Evolutionary conservation across 805 yeast genomes (phyloP).

Genomic region (Cyberlindnera bimundalis): DNA sequence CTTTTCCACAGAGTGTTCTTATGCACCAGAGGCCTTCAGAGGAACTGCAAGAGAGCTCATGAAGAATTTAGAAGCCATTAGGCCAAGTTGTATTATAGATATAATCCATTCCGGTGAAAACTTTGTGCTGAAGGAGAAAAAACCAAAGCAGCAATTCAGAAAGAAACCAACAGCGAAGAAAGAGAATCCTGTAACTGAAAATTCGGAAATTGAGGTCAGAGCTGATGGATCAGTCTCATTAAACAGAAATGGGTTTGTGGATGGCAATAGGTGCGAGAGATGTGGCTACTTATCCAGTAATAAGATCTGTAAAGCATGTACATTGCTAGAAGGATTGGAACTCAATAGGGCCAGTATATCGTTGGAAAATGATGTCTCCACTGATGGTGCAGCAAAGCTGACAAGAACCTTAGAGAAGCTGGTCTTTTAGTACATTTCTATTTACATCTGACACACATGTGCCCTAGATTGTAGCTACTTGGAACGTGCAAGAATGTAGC

Average conservation of each 20-base stretch:
- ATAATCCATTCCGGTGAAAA: conserved; percentile 93
- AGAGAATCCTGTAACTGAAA: not conserved
- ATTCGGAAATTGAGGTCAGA: conserved; percentile 47
- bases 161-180: conserved; percentile 13
- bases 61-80: conserved; percentile 82
- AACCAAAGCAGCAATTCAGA: conserved; percentile 34
- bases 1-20: conserved; percentile 95
- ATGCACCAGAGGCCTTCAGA: conserved; percentile 97
- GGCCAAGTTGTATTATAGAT: conserved; percentile 93
- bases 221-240: conserved; percentile 61
- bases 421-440: too few species aligned
- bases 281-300: conserved; percentile 94
- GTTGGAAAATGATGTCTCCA: conserved; percentile 49
- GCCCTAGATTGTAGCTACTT: too few species aligned
- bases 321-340: conserved; percentile 80
- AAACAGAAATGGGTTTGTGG: conserved; percentile 37
- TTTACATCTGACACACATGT: too few species aligned
- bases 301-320: conserved; percentile 88
- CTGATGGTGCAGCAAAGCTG: conserved; percentile 62
- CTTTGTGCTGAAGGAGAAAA: conserved; percentile 60
- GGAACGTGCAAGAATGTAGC: too few species aligned
- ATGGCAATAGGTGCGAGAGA: conserved; percentile 75
- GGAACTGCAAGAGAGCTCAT: conserved; percentile 94
- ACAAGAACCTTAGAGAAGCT: conserved; percentile 61
- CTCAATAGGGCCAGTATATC: conserved; percentile 62